Evolutionary conservation across 208 protist genomes (phyloP).

Genomic region (Zelonia costaricensis): DNA sequence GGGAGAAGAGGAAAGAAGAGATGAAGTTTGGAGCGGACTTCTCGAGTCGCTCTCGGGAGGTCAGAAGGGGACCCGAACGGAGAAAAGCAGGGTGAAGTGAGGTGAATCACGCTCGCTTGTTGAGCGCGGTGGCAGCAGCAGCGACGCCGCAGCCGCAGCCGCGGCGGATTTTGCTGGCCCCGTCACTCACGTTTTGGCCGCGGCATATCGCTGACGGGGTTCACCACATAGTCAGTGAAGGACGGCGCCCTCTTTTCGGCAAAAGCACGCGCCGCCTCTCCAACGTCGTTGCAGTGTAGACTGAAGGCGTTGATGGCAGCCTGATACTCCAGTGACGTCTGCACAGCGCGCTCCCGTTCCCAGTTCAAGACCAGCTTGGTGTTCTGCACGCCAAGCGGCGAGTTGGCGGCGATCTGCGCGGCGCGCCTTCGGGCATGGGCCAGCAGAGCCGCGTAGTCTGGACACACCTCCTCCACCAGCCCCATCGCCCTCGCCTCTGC

Average conservation of each 20-base stretch:
- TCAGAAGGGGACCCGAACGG: too few species aligned
- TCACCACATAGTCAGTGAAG: constrained; percentile 65
- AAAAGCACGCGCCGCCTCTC: constrained; percentile 51
- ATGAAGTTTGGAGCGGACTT: too few species aligned
- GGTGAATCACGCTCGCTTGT: too few species aligned
- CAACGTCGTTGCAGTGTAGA: constrained; percentile 62
- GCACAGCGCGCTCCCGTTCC: constrained; percentile 33
- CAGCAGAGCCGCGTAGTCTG: constrained; percentile 45
- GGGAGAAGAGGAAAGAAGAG: too few species aligned
- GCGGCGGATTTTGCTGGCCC: too few species aligned
- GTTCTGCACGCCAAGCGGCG: constrained; percentile 71
- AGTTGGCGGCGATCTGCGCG: constrained; percentile 53
- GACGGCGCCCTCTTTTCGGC: constrained; percentile 43
- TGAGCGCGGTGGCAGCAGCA: too few species aligned
- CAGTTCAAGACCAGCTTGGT: constrained; percentile 76
- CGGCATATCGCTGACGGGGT: constrained; percentile 11
- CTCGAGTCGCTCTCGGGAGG: too few species aligned
- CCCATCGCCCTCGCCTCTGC: constrained; percentile 39
- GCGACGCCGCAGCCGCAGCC: too few species aligned
- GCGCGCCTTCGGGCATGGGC: constrained; percentile 39
- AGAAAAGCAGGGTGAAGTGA: too few species aligned
- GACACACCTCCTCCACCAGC: constrained; percentile 69
- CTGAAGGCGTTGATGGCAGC: constrained; percentile 63
- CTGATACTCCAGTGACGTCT: constrained; percentile 59
- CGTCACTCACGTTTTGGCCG: background rate